These are phyloP conservation scores for Penicillium oxalicum DNA, from an alignment of 2,329 filamentous ascomycete genomes.

Conservation along the genomic window DNA sequence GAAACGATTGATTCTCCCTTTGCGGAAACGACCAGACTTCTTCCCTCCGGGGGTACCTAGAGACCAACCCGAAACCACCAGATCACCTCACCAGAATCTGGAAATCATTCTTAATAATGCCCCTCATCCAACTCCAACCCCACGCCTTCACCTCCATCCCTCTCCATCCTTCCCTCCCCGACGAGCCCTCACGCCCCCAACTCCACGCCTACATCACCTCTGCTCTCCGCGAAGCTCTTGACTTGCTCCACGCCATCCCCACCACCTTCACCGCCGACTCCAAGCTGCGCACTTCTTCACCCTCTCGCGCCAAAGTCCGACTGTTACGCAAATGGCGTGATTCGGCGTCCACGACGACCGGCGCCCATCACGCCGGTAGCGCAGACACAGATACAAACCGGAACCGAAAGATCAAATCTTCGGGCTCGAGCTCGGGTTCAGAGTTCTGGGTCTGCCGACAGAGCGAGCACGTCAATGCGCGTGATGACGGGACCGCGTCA, in stretches of 20 bases:
- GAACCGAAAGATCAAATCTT: neutral
- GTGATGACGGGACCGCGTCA: constrained; percentile 29
- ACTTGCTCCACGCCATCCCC: constrained; percentile 24
- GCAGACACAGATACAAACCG: neutral
- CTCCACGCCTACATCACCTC: constrained; percentile 19
- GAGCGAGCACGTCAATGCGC: constrained; percentile 30
- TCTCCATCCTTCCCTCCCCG: constrained; percentile 22
- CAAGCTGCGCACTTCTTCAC: constrained; percentile 25
- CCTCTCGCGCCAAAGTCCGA: constrained; percentile 27
- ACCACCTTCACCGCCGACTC: constrained; percentile 22
- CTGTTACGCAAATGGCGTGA: constrained; percentile 19
- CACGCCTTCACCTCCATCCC: constrained; percentile 27
- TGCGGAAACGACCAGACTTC: too few species aligned
- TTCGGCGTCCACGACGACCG: neutral
- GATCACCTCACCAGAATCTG: neutral
- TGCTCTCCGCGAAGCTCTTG: constrained; percentile 25
- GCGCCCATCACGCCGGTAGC: neutral
- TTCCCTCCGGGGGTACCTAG: too few species aligned
- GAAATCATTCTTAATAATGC: constrained; percentile 10
- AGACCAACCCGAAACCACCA: neutral
- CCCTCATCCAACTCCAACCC: constrained; percentile 22
- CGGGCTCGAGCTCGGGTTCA: neutral
- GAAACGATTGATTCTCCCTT: too few species aligned
- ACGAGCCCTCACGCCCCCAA: constrained; percentile 11
- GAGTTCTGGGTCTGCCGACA: constrained; percentile 41